Conservation (phyloP, 176 grass and related monocot genomes). For the Carex myosuroides region DNA sequence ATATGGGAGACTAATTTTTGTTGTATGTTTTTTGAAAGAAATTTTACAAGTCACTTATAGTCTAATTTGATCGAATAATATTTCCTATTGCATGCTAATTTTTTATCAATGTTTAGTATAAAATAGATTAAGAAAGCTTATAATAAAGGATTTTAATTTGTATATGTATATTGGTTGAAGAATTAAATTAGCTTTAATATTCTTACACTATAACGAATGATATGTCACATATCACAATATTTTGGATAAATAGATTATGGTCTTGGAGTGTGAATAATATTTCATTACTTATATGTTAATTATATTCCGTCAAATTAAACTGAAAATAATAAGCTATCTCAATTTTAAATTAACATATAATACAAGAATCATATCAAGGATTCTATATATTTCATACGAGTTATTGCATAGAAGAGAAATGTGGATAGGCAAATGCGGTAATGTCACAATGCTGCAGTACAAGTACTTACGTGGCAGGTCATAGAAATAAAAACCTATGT, state of each 20-base stretch:
- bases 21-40: neutral
- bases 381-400: neutral
- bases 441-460: neutral
- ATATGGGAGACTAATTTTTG: no score
- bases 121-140: neutral
- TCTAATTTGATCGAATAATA: neutral
- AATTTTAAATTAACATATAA: neutral
- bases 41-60: neutral
- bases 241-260: neutral
- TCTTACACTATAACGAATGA: neutral
- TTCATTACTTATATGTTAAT: no score
- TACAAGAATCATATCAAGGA: neutral
- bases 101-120: no score
- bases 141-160: neutral
- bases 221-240: neutral
- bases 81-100: no score
- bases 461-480: slow-evolving; percentile 3
- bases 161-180: neutral
- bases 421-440: neutral
- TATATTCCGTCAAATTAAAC: no score
- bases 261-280: no score
- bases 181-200: neutral
- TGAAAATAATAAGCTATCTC: neutral
- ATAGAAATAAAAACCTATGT: slow-evolving; percentile 18
- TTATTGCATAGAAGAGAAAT: neutral